phyloP scores from a whole-genome alignment of 495 filamentous ascomycete genomes.

The Neurospora cerealis region DNA sequence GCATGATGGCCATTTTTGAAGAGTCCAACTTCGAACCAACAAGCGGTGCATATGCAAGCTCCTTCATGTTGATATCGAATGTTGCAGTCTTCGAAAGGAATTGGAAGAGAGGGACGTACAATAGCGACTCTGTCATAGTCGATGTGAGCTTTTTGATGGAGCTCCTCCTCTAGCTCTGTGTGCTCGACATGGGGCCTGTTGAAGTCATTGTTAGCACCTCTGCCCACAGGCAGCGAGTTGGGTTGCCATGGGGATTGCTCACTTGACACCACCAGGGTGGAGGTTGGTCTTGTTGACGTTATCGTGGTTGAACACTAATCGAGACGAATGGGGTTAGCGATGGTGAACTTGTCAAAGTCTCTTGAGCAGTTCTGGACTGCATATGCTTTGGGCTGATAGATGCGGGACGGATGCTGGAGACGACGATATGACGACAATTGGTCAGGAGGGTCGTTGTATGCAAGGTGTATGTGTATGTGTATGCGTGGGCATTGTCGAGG shows the following conservation, averaged over 20 bases:
- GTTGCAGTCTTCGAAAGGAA: slow-evolving; percentile 11
- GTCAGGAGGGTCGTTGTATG: neutral
- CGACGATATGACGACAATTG: neutral
- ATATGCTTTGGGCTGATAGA: neutral
- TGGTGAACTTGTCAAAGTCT: slow-evolving; percentile 17
- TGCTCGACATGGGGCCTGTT: slow-evolving; percentile 71
- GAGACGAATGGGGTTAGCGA: neutral
- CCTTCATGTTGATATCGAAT: neutral
- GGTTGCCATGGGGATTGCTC: slow-evolving; percentile 32
- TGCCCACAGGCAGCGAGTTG: slow-evolving; percentile 5
- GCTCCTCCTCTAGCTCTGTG: slow-evolving; percentile 92
- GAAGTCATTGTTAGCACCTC: slow-evolving; percentile 5
- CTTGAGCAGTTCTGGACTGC: slow-evolving; percentile 32
- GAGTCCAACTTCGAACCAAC: neutral
- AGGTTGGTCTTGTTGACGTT: slow-evolving; percentile 82
- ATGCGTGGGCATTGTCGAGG: neutral
- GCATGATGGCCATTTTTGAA: neutral
- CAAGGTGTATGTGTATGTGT: neutral
- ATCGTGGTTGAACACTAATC: slow-evolving; percentile 52
- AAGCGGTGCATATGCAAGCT: neutral
- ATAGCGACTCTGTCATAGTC: slow-evolving; percentile 98
- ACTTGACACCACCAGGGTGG: slow-evolving; percentile 87
- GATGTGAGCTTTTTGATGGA: slow-evolving; percentile 97
- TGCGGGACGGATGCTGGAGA: neutral
- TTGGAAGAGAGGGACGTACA: slow-evolving; percentile 36